Evolutionary conservation across 139 green algal species (phyloP).

Genomic region (Tetradesmus lagerheimii): DNA sequence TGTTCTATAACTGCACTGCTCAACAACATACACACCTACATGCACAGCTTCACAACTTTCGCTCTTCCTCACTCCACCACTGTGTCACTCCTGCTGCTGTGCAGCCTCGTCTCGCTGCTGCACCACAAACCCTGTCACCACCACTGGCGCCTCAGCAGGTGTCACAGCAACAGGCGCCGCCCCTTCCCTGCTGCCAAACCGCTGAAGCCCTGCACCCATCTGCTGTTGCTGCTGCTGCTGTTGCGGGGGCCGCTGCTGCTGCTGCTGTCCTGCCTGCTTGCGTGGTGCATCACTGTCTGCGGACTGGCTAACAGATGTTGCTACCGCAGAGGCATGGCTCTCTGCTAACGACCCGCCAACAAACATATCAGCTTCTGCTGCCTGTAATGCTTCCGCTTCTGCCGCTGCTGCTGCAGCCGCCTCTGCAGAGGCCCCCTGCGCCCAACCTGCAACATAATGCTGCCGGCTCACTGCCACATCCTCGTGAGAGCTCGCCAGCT

Average conservation of each 20-base stretch:
- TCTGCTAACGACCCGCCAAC: not conserved
- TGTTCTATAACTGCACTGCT: too few relatives aligned
- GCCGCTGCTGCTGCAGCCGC: conserved; percentile 9
- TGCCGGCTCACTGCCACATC: not conserved
- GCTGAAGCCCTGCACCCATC: not conserved
- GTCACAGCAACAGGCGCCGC: not conserved
- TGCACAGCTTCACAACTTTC: too few relatives aligned
- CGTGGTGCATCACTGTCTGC: not conserved
- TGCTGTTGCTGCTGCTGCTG: not conserved
- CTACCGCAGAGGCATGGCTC: not conserved
- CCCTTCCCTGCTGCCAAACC: not conserved
- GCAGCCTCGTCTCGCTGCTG: not conserved
- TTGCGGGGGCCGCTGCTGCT: not conserved
- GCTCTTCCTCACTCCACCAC: too few relatives aligned
- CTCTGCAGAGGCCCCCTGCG: not conserved
- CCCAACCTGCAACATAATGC: conserved; percentile 9
- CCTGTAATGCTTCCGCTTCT: not conserved
- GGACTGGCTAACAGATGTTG: not conserved
- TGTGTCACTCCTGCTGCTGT: too few relatives aligned
- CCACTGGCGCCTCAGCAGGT: not conserved
- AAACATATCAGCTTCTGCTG: not conserved
- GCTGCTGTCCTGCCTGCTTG: not conserved
- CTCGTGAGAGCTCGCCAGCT: not conserved
- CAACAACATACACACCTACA: too few relatives aligned
- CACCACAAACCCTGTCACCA: not conserved